phyloP scores from a whole-genome alignment of 768 basidiomycete genomes.

The Boletus reticuloceps region DNA sequence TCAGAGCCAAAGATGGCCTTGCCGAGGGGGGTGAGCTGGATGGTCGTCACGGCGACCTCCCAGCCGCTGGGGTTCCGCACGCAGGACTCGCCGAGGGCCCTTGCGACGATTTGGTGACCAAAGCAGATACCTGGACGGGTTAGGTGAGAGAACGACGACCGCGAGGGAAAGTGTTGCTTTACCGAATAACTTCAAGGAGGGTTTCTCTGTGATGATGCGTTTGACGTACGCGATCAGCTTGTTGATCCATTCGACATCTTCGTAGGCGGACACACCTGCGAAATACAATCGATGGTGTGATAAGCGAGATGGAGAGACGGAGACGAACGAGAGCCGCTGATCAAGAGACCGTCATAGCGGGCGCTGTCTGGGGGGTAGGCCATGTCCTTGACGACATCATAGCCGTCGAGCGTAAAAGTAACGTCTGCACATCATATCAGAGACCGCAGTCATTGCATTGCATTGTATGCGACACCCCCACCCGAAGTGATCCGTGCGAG shows the following conservation, averaged over 20 bases:
- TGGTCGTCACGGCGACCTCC: slow-evolving; percentile 76
- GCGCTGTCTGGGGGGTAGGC: slow-evolving; percentile 57
- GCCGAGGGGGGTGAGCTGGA: slow-evolving; percentile 68
- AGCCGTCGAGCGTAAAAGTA: slow-evolving; percentile 59
- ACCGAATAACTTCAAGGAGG: slow-evolving; percentile 73
- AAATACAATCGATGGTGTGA: neutral
- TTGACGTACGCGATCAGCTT: slow-evolving; percentile 59
- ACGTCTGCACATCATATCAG: slow-evolving; percentile 8
- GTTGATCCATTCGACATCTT: slow-evolving; percentile 74
- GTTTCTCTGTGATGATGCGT: slow-evolving; percentile 46
- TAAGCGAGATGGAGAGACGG: neutral
- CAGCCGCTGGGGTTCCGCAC: slow-evolving; percentile 65
- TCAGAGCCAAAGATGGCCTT: slow-evolving; percentile 62
- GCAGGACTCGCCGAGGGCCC: slow-evolving; percentile 72
- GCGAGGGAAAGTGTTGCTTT: neutral
- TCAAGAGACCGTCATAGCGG: slow-evolving; percentile 65
- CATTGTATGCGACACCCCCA: neutral
- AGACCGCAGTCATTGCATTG: neutral
- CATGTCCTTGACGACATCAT: slow-evolving; percentile 59
- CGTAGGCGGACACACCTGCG: slow-evolving; percentile 73
- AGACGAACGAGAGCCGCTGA: slow-evolving; percentile 79
- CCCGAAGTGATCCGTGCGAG: slow-evolving; percentile 21
- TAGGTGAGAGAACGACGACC: neutral
- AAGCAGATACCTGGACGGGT: slow-evolving; percentile 77
- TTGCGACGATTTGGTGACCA: slow-evolving; percentile 80